Base-by-base conservation (phyloP, 2,329 filamentous ascomycete species). In the Arthroderma sp. region DNA sequence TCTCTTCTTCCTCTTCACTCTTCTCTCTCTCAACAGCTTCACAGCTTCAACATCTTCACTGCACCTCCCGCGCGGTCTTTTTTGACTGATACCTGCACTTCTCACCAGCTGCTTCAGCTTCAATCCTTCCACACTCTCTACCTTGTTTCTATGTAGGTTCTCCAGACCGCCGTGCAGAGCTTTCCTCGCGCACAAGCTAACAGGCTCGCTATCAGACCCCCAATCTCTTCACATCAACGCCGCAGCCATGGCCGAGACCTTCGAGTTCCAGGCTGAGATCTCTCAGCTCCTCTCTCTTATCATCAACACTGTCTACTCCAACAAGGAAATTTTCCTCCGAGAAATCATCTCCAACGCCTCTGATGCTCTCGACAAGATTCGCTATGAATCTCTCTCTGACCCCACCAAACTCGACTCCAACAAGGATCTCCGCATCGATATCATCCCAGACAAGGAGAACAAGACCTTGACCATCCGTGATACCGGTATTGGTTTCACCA, bases 181-280 rank as follows among this genome's bases (percentile, higher is more conserved):
- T 44, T 58, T 23, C 23, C 19, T 13, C 54, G 39, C 51, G 49
- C 13, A 8, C 25, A 8, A 51, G 47, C 47, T 51, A 19, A 51
- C 15, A 31, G 47, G 17, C 28, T 47, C 21, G 37, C n/a, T 44
- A 56, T 56, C 15, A 31, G 47, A 58, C 37, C 56, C 57, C 56
- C 19, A 49, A 11, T 38, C 28, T 37, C 23, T 47, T 47, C 41
- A 47, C 41, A 47, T 8, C 21, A 23, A 28, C 25, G 33, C 28
- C 47, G 47, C 47, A 77, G 87, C 74, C 75, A 95, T 95, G 88
- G 78, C 89, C 77, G 91, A 97, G 82, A 96, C 91, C 68, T 98
- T 98, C 81, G 91, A 97, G 87, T 98, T 97, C 82, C 93, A 98
- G 87, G 93, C 93, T 87, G 93, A 98, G 88, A 98, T 98, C 75